Conservation (phyloP, 2,329 filamentous ascomycete species). For the Onygena corvina region DNA sequence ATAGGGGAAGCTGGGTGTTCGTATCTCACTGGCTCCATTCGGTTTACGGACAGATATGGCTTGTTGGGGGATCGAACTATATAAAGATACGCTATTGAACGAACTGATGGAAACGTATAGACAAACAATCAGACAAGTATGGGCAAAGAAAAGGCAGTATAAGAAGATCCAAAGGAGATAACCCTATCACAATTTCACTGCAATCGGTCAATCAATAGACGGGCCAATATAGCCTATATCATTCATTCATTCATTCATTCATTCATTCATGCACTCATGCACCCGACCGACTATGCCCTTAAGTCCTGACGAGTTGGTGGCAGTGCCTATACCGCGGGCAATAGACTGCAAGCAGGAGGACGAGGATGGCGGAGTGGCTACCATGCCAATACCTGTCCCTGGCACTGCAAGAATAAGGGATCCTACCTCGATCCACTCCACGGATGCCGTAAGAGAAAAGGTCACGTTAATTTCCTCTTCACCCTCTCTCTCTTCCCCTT, state of each 20-base stretch:
- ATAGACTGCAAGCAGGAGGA: slow-evolving; percentile 21
- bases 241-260: slow-evolving; percentile 20
- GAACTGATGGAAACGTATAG: too few relatives aligned
- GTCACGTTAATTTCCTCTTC: slow-evolving; percentile 35
- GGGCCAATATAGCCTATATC: background rate
- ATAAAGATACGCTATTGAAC: too few relatives aligned
- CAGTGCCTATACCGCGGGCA: slow-evolving; percentile 26
- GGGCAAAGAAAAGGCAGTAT: too few relatives aligned
- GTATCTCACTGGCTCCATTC: too few relatives aligned
- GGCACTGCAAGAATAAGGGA: slow-evolving; percentile 50
- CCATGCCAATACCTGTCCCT: slow-evolving; percentile 39
- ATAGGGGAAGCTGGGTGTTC: too few relatives aligned
- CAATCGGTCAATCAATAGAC: too few relatives aligned
- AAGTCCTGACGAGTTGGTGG: slow-evolving; percentile 41
- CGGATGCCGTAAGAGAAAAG: slow-evolving; percentile 46
- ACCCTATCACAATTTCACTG: too few relatives aligned
- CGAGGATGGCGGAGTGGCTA: slow-evolving; percentile 23
- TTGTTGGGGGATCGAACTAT: too few relatives aligned
- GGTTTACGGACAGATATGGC: too few relatives aligned
- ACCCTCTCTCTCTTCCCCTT: slow-evolving; percentile 16
- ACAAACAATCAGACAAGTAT: too few relatives aligned
- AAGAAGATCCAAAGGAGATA: too few relatives aligned
- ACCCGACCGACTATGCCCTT: slow-evolving; percentile 49
- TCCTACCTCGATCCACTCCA: slow-evolving; percentile 46
- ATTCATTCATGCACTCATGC: slow-evolving; percentile 23